Percentiles rank a stretch among this genome's conserved stretches.
These are phyloP conservation scores for Ceratobasidium sp. DNA, from an alignment of 1,284 basidiomycete species.

Conservation along the genomic window DNA sequence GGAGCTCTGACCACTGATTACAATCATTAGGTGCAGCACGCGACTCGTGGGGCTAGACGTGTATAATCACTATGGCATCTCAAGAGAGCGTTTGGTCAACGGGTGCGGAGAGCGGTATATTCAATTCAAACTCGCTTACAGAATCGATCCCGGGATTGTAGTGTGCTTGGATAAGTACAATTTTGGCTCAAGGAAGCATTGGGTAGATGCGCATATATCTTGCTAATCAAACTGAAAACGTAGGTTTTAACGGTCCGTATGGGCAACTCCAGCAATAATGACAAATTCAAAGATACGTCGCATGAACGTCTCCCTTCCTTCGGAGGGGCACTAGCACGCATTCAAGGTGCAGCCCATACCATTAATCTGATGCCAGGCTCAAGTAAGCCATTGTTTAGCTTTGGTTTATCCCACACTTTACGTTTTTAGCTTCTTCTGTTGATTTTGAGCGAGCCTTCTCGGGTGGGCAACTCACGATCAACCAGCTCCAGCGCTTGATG, in stretches of 20 bases:
- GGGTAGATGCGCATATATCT: conserved; percentile 9
- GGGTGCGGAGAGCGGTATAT: not conserved
- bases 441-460: conserved; percentile 23
- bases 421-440: not conserved
- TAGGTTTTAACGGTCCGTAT: not conserved
- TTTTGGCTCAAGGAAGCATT: not conserved
- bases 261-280: not conserved
- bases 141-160: not conserved
- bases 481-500: not conserved
- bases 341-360: not conserved
- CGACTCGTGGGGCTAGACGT: not conserved
- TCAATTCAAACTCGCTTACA: conserved; percentile 13
- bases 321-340: not conserved
- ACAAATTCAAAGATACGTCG: not conserved
- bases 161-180: conserved; percentile 4
- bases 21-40: not conserved
- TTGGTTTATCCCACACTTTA: not conserved
- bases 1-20: not conserved
- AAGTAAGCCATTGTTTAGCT: not conserved
- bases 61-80: not conserved
- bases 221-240: not conserved
- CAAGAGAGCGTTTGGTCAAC: not conserved
- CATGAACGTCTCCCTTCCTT: not conserved
- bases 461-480: conserved; percentile 10
- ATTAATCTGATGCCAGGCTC: not conserved